phyloP scores from a whole-genome alignment of 805 yeast species.

The Teunomyces atbi region DNA sequence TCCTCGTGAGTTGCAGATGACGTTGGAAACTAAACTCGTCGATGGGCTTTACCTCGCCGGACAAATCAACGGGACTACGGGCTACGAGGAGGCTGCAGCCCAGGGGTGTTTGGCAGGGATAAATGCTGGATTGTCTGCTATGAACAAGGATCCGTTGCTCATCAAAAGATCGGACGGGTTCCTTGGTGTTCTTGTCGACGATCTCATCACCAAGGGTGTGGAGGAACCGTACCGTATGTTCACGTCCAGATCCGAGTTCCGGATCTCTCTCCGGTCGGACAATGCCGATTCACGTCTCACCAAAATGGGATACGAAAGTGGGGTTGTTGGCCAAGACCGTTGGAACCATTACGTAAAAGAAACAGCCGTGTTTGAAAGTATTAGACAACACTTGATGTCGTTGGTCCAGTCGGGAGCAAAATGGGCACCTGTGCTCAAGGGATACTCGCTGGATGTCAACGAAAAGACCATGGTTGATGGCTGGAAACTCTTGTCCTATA shows the following conservation, averaged over 20 bases:
- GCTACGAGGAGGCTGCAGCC: slow-evolving; percentile 98
- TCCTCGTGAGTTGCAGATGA: slow-evolving; percentile 77
- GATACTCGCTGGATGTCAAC: slow-evolving; percentile 49
- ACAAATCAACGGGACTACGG: slow-evolving; percentile 97
- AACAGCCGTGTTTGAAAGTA: slow-evolving; percentile 40
- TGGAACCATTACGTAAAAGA: slow-evolving; percentile 50
- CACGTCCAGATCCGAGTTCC: slow-evolving; percentile 91
- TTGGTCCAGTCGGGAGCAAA: slow-evolving; percentile 50
- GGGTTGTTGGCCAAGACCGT: slow-evolving; percentile 64
- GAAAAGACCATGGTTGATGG: slow-evolving; percentile 45
- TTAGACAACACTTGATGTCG: slow-evolving; percentile 45
- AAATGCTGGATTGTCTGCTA: slow-evolving; percentile 73
- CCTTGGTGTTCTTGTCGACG: slow-evolving; percentile 90
- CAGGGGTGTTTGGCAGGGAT: slow-evolving; percentile 96
- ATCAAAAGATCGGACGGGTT: slow-evolving; percentile 81
- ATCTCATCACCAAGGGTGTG: slow-evolving; percentile 90
- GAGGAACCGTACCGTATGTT: slow-evolving; percentile 98
- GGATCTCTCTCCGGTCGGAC: slow-evolving; percentile 87
- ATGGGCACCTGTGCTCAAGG: slow-evolving; percentile 59
- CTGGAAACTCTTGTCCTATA: slow-evolving; percentile 67
- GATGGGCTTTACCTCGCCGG: slow-evolving; percentile 88
- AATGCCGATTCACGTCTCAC: slow-evolving; percentile 91
- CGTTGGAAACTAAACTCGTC: slow-evolving; percentile 79
- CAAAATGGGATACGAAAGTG: slow-evolving; percentile 58
- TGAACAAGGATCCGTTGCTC: slow-evolving; percentile 44